A percentile compares a stretch with the other conserved stretches of the same genome.
Conservation (phyloP, 768 basidiomycete species). For the Termitomyces sp. region DNA sequence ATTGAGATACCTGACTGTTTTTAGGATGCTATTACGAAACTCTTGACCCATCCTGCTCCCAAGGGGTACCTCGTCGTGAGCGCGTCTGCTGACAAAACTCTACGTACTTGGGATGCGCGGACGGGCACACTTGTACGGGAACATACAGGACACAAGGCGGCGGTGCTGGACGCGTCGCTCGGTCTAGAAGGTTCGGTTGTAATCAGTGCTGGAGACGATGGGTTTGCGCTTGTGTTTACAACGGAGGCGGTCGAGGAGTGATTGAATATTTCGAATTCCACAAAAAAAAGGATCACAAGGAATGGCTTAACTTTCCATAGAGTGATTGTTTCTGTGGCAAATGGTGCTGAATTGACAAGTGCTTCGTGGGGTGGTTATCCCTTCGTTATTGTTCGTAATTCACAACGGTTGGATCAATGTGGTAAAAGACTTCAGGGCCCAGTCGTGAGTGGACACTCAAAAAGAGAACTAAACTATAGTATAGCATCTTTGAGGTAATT, state of each 20-base stretch:
- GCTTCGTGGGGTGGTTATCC: too few species aligned
- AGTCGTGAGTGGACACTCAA: too few species aligned
- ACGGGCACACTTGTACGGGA: slow-evolving; percentile 74
- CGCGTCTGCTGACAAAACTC: slow-evolving; percentile 80
- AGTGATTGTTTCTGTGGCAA: not conserved
- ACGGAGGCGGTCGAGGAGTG: slow-evolving; percentile 46
- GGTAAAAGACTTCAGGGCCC: too few species aligned
- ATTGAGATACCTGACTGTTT: not conserved
- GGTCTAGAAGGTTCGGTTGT: slow-evolving; percentile 69
- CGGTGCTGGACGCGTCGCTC: slow-evolving; percentile 73
- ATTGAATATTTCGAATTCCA: not conserved
- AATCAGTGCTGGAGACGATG: slow-evolving; percentile 90
- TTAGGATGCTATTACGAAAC: slow-evolving; percentile 84
- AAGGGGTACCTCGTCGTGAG: slow-evolving; percentile 78
- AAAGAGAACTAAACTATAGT: too few species aligned
- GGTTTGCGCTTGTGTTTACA: slow-evolving; percentile 78
- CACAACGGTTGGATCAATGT: not conserved
- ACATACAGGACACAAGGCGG: slow-evolving; percentile 79
- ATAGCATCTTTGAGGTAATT: not conserved
- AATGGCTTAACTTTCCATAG: not conserved
- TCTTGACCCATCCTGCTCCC: slow-evolving; percentile 73
- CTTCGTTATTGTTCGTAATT: too few species aligned
- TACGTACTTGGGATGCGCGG: slow-evolving; percentile 92
- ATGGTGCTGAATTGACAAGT: not conserved
- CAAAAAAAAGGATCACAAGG: not conserved